Evolutionary conservation across 1,284 basidiomycete genomes (phyloP).

Genomic region (Sporisorium scitamineum): DNA sequence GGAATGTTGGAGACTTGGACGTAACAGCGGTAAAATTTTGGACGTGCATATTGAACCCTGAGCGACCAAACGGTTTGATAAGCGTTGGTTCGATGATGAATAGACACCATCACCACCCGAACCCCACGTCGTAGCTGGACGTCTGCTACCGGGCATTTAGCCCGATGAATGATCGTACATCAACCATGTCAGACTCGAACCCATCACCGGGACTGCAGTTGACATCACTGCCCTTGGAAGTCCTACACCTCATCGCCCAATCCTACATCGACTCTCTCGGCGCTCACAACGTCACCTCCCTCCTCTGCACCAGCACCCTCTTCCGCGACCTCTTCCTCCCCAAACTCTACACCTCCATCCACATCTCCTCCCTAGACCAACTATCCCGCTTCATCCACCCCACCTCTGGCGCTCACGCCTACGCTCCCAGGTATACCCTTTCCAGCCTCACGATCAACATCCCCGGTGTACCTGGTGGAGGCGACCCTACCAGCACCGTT

Average conservation of each 20-base stretch:
- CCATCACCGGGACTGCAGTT: conserved; percentile 1
- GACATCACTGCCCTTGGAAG: conserved; percentile 20
- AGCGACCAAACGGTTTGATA: not conserved
- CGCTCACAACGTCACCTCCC: conserved; percentile 10
- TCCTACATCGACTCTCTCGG: conserved; percentile 5
- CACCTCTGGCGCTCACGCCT: conserved; percentile 5
- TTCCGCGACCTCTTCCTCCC: conserved; percentile 28
- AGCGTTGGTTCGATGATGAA: not conserved
- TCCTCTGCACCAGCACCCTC: conserved; percentile 18
- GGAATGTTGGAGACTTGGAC: not conserved
- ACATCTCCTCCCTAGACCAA: conserved; percentile 23
- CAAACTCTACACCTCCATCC: conserved; percentile 34
- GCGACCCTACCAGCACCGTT: conserved; percentile 6
- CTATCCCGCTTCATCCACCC: conserved; percentile 16
- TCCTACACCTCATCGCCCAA: conserved; percentile 31
- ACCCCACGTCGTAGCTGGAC: not conserved
- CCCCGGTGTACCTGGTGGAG: conserved; percentile 36
- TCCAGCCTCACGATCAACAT: conserved; percentile 36
- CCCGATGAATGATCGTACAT: not conserved
- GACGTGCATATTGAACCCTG: conserved; percentile 3
- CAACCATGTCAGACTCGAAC: conserved; percentile 1
- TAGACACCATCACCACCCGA: not conserved
- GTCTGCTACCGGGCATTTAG: not conserved
- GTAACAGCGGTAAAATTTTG: not conserved
- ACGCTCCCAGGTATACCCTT: conserved; percentile 14